Evolutionary conservation across 2,329 filamentous ascomycete genomes (phyloP).

Genomic region (Aspergillus floridensis): DNA sequence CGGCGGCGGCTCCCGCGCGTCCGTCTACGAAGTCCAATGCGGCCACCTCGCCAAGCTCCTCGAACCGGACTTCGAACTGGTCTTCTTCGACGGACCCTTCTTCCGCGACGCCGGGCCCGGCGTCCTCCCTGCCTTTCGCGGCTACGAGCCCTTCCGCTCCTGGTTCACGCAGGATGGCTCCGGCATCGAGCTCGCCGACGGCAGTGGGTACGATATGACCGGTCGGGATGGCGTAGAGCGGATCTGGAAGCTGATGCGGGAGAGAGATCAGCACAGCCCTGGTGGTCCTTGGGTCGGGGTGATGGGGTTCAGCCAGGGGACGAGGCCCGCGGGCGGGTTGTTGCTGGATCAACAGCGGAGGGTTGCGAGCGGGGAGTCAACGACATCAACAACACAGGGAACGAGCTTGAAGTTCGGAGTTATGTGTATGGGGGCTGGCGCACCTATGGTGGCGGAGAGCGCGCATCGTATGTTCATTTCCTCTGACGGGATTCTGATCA

Average conservation of each 20-base stretch:
- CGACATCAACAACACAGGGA: not conserved
- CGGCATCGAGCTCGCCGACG: slow-evolving; percentile 12
- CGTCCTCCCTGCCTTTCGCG: slow-evolving; percentile 21
- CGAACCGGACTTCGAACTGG: slow-evolving; percentile 15
- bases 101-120: slow-evolving; percentile 17
- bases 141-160: slow-evolving; percentile 17
- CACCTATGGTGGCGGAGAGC: slow-evolving; percentile 22
- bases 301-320: slow-evolving; percentile 26
- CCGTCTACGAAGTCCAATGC: slow-evolving; percentile 22
- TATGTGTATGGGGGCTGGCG: slow-evolving; percentile 19
- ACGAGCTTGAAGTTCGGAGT: slow-evolving; percentile 18
- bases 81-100: slow-evolving; percentile 24
- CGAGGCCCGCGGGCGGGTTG: slow-evolving; percentile 16
- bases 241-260: slow-evolving; percentile 18
- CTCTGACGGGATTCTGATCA: not conserved
- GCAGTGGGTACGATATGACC: slow-evolving; percentile 18
- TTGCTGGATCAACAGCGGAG: slow-evolving; percentile 23
- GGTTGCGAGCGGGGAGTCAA: not conserved
- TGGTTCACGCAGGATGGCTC: slow-evolving; percentile 19
- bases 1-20: slow-evolving; percentile 20
- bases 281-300: slow-evolving; percentile 20
- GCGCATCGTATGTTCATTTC: slow-evolving; percentile 12
- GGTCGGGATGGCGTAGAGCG: slow-evolving; percentile 21
- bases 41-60: slow-evolving; percentile 16
- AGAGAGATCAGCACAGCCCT: not conserved